These are phyloP conservation scores for Nannizziopsis arthrosporioides DNA, from an alignment of 2,329 filamentous ascomycete genomes.

Conservation along the genomic window DNA sequence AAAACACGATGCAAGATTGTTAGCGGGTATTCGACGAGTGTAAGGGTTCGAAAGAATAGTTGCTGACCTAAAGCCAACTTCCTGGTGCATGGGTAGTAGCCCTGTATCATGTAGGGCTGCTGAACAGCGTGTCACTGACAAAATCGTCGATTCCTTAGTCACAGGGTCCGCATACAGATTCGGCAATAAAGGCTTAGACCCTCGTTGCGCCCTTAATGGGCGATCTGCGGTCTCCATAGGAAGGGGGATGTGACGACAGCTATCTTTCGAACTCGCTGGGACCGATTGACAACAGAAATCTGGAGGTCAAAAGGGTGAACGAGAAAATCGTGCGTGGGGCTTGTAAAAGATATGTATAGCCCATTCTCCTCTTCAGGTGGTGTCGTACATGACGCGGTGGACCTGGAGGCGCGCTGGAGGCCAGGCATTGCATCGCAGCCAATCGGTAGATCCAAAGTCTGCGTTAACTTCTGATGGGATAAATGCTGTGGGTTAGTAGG, in stretches of 20 bases:
- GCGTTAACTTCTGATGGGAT: conserved; percentile 28
- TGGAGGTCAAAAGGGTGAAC: conserved; percentile 45
- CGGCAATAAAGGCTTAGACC: conserved; percentile 29
- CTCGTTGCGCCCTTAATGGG: conserved; percentile 35
- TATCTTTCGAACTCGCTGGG: conserved; percentile 42
- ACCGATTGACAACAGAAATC: conserved; percentile 50
- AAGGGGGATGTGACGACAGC: conserved; percentile 42
- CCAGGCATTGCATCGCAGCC: too few relatives aligned
- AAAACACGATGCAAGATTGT: too few relatives aligned
- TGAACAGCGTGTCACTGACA: conserved; percentile 41
- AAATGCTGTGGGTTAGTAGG: conserved; percentile 38
- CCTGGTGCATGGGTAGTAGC: conserved; percentile 46
- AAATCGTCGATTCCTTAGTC: conserved; percentile 46
- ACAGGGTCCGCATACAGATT: conserved; percentile 40
- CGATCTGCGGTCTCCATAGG: conserved; percentile 31
- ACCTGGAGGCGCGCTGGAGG: too few relatives aligned
- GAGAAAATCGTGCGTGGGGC: conserved; percentile 39
- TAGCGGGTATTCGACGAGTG: conserved; percentile 22
- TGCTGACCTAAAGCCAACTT: conserved; percentile 30
- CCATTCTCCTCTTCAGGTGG: conserved; percentile 24
- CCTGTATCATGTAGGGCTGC: conserved; percentile 39
- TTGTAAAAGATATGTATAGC: conserved; percentile 46
- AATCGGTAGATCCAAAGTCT: too few relatives aligned
- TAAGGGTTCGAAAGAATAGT: not conserved
- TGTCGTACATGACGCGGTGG: not conserved